A percentile compares a stretch with the other conserved stretches of the same genome.
Conservation (phyloP, 2,329 filamentous ascomycete genomes). For the Keithomyces neogunnii region DNA sequence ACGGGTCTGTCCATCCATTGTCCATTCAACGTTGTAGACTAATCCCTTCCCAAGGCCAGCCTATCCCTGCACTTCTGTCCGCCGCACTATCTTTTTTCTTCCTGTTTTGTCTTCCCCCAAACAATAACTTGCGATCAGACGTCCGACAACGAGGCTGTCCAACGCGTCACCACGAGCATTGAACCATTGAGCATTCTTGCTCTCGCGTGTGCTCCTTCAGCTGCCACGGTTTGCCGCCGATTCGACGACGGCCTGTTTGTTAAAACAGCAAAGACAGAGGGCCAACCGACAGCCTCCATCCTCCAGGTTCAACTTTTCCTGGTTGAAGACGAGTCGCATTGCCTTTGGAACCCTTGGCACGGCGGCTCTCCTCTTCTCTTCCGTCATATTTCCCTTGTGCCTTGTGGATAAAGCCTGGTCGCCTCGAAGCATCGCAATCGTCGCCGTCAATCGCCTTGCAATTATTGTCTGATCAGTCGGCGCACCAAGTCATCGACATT, state of each 20-base stretch:
- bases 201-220: background rate
- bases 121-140: background rate
- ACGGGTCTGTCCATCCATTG: too few species aligned
- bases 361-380: too few species aligned
- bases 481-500: background rate
- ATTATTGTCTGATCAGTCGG: background rate
- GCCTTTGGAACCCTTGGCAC: too few species aligned
- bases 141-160: background rate
- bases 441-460: background rate
- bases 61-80: slow-evolving; percentile 7
- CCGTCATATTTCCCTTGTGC: background rate
- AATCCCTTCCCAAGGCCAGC: slow-evolving; percentile 5
- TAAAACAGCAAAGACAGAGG: background rate
- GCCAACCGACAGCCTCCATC: background rate
- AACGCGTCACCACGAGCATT: background rate
- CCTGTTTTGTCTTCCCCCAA: slow-evolving; percentile 4
- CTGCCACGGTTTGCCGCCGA: too few species aligned
- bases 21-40: background rate
- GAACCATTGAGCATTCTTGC: background rate
- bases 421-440: background rate
- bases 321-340: too few species aligned
- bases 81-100: slow-evolving; percentile 4
- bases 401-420: background rate
- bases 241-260: background rate
- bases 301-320: background rate